Evolutionary conservation across 2,329 filamentous ascomycete genomes (phyloP).

Genomic region (Erysiphe neolycopersici): DNA sequence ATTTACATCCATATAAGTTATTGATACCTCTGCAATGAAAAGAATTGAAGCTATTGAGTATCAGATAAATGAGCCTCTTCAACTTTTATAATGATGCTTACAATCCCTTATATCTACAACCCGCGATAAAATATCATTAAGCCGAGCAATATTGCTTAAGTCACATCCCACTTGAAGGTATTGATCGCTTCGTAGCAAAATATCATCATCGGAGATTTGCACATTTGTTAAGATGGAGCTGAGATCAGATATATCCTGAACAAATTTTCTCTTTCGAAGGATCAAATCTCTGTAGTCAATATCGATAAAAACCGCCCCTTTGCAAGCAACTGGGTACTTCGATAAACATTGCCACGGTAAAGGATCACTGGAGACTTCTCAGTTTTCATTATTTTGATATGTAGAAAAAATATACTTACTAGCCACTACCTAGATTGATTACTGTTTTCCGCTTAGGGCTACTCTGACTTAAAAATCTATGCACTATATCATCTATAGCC

Average conservation of each 20-base stretch:
- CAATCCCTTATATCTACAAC: constrained; percentile 30
- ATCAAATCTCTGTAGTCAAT: constrained; percentile 69
- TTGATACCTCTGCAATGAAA: constrained; percentile 70
- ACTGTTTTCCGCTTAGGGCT: constrained; percentile 38
- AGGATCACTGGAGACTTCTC: constrained; percentile 37
- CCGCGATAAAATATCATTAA: constrained; percentile 31
- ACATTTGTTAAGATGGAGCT: constrained; percentile 22
- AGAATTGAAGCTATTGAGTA: constrained; percentile 23
- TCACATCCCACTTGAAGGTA: constrained; percentile 69
- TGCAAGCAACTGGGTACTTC: constrained; percentile 31
- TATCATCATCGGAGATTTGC: constrained; percentile 16
- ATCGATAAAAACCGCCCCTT: constrained; percentile 45
- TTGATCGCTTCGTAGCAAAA: constrained; percentile 36
- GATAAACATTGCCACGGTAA: constrained; percentile 61
- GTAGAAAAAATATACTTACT: constrained; percentile 27
- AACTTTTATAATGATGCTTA: constrained; percentile 5
- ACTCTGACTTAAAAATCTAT: constrained; percentile 37
- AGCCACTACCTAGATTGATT: constrained; percentile 71
- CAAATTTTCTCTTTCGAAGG: constrained; percentile 40
- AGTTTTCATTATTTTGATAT: background rate
- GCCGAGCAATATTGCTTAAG: constrained; percentile 34
- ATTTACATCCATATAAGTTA: constrained; percentile 63
- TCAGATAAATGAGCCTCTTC: background rate
- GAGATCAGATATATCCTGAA: constrained; percentile 35
- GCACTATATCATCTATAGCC: constrained; percentile 49